Evolutionary conservation across 441 rosid genomes (phyloP).

Genomic region (Arabidopsis lyrata): DNA sequence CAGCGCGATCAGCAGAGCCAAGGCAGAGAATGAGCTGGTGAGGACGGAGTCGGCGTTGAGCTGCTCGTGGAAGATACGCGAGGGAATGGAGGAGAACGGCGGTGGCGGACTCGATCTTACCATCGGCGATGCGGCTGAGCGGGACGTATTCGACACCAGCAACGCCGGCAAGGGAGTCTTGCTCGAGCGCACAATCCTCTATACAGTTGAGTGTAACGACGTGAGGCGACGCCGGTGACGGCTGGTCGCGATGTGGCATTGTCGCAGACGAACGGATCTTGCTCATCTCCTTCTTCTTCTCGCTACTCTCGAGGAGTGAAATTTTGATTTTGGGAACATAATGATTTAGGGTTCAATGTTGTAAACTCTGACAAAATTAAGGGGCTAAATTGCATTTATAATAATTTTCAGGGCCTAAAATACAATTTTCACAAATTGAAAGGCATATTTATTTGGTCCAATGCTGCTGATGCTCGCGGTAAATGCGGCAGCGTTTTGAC

Average conservation of each 20-base stretch:
- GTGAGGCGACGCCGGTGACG: conserved; percentile 55
- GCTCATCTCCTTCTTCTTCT: conserved; percentile 40
- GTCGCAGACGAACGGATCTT: conserved; percentile 58
- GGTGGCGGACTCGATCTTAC: conserved; percentile 86
- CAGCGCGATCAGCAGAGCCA: conserved; percentile 89
- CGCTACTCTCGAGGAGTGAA: conserved; percentile 39
- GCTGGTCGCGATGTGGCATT: conserved; percentile 63
- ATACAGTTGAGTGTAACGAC: conserved; percentile 92
- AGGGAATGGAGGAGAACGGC: conserved; percentile 94
- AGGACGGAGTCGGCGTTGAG: conserved; percentile 95
- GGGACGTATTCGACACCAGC: conserved; percentile 91
- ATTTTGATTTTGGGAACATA: conserved; percentile 28
- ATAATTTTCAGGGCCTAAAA: not conserved
- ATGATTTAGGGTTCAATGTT: conserved; percentile 55
- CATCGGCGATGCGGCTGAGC: conserved; percentile 85
- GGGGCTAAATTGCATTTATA: conserved; percentile 24
- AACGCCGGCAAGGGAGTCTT: conserved; percentile 78
- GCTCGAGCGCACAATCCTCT: conserved; percentile 84
- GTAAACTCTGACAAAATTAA: conserved; percentile 44
- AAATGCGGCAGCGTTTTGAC: no score
- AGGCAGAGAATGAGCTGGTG: conserved; percentile 92
- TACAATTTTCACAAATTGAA: no score
- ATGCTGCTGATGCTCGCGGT: no score
- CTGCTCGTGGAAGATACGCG: conserved; percentile 98
- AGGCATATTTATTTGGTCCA: no score